A percentile compares a stretch with the other conserved stretches of the same genome.
These are phyloP conservation scores for Datura wrightii DNA, from an alignment of 257 asterid species.

Conservation along the genomic window DNA sequence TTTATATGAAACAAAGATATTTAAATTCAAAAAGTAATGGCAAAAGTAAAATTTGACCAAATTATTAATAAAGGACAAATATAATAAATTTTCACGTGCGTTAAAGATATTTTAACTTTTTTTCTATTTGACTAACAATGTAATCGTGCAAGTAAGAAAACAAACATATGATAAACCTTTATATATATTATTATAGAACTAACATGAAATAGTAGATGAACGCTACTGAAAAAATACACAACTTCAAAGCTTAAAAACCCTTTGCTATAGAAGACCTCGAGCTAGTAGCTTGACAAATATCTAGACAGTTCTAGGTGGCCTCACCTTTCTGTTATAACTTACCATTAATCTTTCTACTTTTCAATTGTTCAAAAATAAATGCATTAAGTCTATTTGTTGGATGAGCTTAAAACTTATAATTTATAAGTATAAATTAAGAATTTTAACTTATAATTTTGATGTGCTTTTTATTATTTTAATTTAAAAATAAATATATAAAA, in stretches of 20 bases:
- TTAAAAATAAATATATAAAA: too few relatives aligned
- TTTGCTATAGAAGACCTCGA: too few relatives aligned
- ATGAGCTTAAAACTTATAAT: too few relatives aligned
- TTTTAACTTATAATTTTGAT: too few relatives aligned
- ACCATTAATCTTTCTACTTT: not conserved
- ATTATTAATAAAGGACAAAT: too few relatives aligned
- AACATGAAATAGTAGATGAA: not conserved
- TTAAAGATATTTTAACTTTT: too few relatives aligned
- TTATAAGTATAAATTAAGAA: too few relatives aligned
- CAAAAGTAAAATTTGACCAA: too few relatives aligned
- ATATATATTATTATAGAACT: not conserved
- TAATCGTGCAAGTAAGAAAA: not conserved
- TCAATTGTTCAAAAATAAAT: not conserved
- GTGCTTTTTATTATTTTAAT: too few relatives aligned
- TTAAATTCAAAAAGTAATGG: too few relatives aligned
- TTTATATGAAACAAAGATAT: too few relatives aligned
- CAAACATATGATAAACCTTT: not conserved
- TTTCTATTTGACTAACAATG: not conserved
- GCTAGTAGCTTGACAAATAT: not conserved
- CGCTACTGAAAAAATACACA: not conserved
- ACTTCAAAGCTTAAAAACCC: not conserved
- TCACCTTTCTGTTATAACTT: not conserved
- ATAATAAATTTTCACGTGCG: too few relatives aligned
- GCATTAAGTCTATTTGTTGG: not conserved
- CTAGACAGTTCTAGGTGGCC: not conserved